These are phyloP conservation scores for Avicennia marina DNA, from an alignment of 257 asterid species.

Conservation along the genomic window DNA sequence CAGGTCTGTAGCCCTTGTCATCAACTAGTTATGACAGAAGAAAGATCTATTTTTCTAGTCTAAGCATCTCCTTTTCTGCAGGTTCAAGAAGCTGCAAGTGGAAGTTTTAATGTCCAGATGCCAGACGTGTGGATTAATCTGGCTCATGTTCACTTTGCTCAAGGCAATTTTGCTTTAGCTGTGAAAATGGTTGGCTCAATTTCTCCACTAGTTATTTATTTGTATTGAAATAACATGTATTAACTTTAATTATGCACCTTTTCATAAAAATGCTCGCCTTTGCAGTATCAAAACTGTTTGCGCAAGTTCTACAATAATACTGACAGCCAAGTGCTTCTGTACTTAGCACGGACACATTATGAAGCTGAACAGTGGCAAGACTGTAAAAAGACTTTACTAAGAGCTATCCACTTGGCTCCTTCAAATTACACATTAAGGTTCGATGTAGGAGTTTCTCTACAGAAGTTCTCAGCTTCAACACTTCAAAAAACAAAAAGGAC, in stretches of 20 bases:
- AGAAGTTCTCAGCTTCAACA: constrained; percentile 96
- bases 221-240: constrained; percentile 26
- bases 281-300: constrained; percentile 95
- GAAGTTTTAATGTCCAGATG: constrained; percentile 79
- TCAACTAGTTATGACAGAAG: constrained; percentile 8
- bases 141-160: constrained; percentile 99
- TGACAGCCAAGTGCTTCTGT: constrained; percentile 94
- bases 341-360: constrained; percentile 94
- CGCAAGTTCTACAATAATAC: constrained; percentile 84
- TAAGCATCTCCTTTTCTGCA: constrained; percentile 23
- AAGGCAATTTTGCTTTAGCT: constrained; percentile 89
- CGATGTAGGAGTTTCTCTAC: constrained; percentile 88
- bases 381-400: constrained; percentile 82
- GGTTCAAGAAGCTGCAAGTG: constrained; percentile 99
- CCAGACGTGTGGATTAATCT: constrained; percentile 99
- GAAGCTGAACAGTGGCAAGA: constrained; percentile 99
- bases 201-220: constrained; percentile 33
- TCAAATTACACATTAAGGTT: constrained; percentile 88
- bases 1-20: constrained; percentile 49
- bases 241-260: constrained; percentile 34
- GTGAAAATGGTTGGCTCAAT: constrained; percentile 80
- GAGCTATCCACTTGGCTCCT: constrained; percentile 98
- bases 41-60: constrained; percentile 1
- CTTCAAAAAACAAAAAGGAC: constrained; percentile 90
- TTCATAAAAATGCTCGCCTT: constrained; percentile 10